Evolutionary conservation across 2,329 filamentous ascomycete genomes (phyloP), one percentile per base, ranked within the genome.

Genomic region (Sporothrix phasma): DNA sequence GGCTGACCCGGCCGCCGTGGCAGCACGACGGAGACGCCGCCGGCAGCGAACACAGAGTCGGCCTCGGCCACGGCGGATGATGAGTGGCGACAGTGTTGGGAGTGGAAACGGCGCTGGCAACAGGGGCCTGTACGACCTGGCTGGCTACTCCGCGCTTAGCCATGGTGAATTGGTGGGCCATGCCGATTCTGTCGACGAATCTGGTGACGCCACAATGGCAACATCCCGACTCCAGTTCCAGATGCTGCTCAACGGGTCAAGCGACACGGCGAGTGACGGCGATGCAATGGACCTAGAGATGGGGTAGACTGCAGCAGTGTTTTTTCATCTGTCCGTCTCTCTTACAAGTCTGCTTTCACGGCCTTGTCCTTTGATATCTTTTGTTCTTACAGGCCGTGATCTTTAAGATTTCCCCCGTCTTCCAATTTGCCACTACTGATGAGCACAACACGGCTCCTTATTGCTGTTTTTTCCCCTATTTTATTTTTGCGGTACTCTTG

Each of bases 31-130:
- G 17, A 22, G 45, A 15, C 58, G 62, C 7, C 49, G 62, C 8
- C 62, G 62, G 17, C 62, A 59, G 62, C 58, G 65, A 7, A 64
- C 65, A 2, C 62, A 47, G 17, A 64, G 62, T 19, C 65, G 65
- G 19, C 64, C 64, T 1, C 60, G 64, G 46, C 54, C 51, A 15
- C 51, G 26, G 10, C 37, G 39, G 26, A 17, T 41, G 19, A 22
- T 56, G 37, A 46, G 39, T 4, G 49, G 46, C 1, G 61, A 51
- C 8, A 24, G 37, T 11, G 24, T 7, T 5, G 24, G 19, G 8
- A 31, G 17, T 17, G 41, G 41, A 43, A 17, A 17, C 17, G 41
- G 39, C 10, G 22, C 7, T 10, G 47, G 34, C 49, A 29, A 10
- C 49, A 24, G 47, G 15, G 46, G 46, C 1, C 31, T 37, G 34